These are phyloP conservation scores for Tubosaeta sp. DNA, from an alignment of 768 basidiomycete species.

Conservation along the genomic window DNA sequence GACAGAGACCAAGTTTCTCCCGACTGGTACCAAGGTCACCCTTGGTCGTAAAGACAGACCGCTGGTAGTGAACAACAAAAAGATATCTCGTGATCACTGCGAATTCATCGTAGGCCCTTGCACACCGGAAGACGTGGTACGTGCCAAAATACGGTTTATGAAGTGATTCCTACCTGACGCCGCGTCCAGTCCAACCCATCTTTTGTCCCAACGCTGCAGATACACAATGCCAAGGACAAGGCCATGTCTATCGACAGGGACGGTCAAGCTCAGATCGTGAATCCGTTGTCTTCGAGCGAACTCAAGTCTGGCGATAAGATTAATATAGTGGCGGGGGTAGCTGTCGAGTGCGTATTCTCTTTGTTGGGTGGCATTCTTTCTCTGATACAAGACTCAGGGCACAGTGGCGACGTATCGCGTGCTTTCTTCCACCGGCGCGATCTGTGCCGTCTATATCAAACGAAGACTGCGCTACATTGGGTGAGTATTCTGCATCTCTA, in stretches of 20 bases:
- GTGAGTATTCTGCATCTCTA: slow-evolving; percentile 33
- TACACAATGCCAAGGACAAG: slow-evolving; percentile 48
- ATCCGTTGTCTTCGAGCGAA: slow-evolving; percentile 35
- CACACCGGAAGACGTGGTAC: slow-evolving; percentile 50
- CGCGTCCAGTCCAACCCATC: slow-evolving; percentile 44
- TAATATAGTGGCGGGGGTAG: slow-evolving; percentile 39
- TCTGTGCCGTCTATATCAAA: slow-evolving; percentile 35
- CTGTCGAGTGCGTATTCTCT: slow-evolving; percentile 40
- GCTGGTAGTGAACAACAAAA: slow-evolving; percentile 54
- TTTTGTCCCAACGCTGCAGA: slow-evolving; percentile 44
- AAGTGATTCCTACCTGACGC: not conserved
- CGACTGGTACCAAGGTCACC: slow-evolving; percentile 48
- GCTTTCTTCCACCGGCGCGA: slow-evolving; percentile 39
- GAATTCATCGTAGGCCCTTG: slow-evolving; percentile 53
- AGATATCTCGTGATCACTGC: slow-evolving; percentile 61
- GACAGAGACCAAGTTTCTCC: slow-evolving; percentile 57
- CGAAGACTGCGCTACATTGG: slow-evolving; percentile 48
- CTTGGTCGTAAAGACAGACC: slow-evolving; percentile 56
- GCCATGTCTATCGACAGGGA: slow-evolving; percentile 38
- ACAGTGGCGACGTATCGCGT: slow-evolving; percentile 49
- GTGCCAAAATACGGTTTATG: slow-evolving; percentile 17
- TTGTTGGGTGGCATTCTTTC: not conserved
- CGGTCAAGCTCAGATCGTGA: slow-evolving; percentile 30
- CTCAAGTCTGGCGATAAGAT: slow-evolving; percentile 55
- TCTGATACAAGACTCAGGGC: slow-evolving; percentile 34